Evolutionary conservation across 495 filamentous ascomycete species (phyloP), one percentile per base, ranked within the genome.

Genomic region (Aspergillus ellipticus): DNA sequence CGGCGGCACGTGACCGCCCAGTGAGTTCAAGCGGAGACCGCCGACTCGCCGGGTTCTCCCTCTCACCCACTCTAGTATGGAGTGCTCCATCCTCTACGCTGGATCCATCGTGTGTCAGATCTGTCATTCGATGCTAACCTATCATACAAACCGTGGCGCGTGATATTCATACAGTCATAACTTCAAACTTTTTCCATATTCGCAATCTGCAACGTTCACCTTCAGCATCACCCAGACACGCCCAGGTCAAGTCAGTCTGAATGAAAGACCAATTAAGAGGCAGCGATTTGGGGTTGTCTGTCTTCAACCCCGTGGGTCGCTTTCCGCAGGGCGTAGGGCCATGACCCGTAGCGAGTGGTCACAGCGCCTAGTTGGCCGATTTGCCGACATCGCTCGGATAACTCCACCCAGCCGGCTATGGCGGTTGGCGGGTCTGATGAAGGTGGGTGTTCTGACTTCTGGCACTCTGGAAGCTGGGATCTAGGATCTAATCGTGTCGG

Each of bases 341-440:
- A 45, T 45, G 19, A 10, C 45, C 11, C 15, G 22, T 21, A 19
- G 17, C 42, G 16, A 28, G 17, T 29, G 39, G 50, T 16, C 13
- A 42, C 21, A 9, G 16, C 22, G 21, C 37, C 37, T 16, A 31
- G 39, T 54, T 54, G 52, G 52, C 42, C 52, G 16, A 26, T 47
- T 47, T 45, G 52, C 52, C 42, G 52, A 45, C 42, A 19, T 26
- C 6, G 22, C 28, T 31, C 22, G 50, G 31, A 24, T 42, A 46
- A 39, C 42, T 53, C 41, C 51, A 53, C 51, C 35, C n/a, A n/a
- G 13, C 45, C 3, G n/a, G 20, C 15, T 2, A n/a, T 22, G 22
- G 22, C n/a, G 21, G 6, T 47, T 26, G 45, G 45, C 28, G 13
- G 43, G 16, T 28, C 22, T 22, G 45, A 48, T 20, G 17, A 8